Conservation (phyloP, 169 alveolate genomes). For the Plasmodium sp. region DNA sequence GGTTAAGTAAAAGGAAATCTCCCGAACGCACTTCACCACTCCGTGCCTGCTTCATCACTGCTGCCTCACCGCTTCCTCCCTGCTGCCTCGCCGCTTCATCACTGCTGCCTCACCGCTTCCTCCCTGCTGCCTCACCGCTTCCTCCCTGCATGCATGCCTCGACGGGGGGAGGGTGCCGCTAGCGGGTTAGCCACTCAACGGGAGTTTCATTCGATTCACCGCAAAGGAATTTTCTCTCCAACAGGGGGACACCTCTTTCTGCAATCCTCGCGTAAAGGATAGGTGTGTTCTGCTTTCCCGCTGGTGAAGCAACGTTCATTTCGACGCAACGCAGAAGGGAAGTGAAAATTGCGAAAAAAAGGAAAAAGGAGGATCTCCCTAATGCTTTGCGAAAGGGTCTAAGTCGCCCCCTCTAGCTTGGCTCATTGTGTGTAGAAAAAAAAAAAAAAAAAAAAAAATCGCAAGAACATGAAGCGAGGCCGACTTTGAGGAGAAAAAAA, state of each 20-base stretch:
- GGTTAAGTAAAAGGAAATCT: neutral
- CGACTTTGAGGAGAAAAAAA: neutral
- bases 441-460: neutral
- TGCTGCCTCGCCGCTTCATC: neutral
- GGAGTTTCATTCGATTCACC: neutral
- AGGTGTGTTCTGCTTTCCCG: neutral
- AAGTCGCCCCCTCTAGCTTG: neutral
- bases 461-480: too few species aligned
- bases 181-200: neutral
- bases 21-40: neutral
- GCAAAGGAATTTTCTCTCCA: neutral
- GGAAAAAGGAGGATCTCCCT: neutral
- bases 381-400: neutral
- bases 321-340: neutral
- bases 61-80: neutral
- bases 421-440: neutral
- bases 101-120: too few species aligned
- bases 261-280: neutral
- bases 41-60: neutral
- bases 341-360: too few species aligned
- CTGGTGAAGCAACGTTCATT: neutral
- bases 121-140: neutral
- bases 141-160: neutral
- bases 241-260: neutral
- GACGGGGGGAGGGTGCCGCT: neutral